Evolutionary conservation across 495 filamentous ascomycete species (phyloP).

Genomic region (Trichoderma virens): DNA sequence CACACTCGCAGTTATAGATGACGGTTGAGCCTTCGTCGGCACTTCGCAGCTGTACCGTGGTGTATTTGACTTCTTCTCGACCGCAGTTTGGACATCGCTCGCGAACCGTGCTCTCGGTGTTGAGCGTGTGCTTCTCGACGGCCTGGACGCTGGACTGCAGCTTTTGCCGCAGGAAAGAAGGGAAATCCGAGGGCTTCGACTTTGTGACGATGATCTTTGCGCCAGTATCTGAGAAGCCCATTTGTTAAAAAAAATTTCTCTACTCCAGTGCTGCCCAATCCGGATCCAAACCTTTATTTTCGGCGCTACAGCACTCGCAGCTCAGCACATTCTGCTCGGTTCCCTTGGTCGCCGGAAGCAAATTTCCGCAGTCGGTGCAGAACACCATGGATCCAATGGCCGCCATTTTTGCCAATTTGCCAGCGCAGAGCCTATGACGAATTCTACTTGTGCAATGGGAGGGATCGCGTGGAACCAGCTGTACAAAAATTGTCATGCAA

Average conservation of each 20-base stretch:
- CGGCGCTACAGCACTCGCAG: slow-evolving; percentile 78
- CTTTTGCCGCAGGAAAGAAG: slow-evolving; percentile 77
- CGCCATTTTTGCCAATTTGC: slow-evolving; percentile 49
- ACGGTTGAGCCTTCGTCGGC: slow-evolving; percentile 93
- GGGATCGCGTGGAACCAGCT: slow-evolving; percentile 5
- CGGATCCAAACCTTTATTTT: slow-evolving; percentile 64
- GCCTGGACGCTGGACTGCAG: slow-evolving; percentile 72
- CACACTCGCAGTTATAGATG: slow-evolving; percentile 81
- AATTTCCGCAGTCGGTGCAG: slow-evolving; percentile 87
- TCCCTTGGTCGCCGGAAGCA: slow-evolving; percentile 73
- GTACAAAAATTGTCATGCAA: slow-evolving; percentile 5
- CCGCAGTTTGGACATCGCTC: slow-evolving; percentile 74
- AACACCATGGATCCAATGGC: slow-evolving; percentile 86
- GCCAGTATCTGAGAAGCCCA: slow-evolving; percentile 53
- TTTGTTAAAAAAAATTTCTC: slow-evolving; percentile 8
- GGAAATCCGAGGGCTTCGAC: slow-evolving; percentile 80
- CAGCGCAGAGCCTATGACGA: slow-evolving; percentile 7
- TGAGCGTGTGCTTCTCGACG: slow-evolving; percentile 67
- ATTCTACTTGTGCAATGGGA: neutral
- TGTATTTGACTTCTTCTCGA: slow-evolving; percentile 73
- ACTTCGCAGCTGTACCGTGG: slow-evolving; percentile 76
- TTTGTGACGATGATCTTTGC: slow-evolving; percentile 73
- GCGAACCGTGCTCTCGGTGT: slow-evolving; percentile 63
- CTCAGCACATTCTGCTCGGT: slow-evolving; percentile 62
- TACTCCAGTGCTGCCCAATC: neutral